Evolutionary conservation across 345 rosid genomes (phyloP).

Genomic region (Brassica juncea): DNA sequence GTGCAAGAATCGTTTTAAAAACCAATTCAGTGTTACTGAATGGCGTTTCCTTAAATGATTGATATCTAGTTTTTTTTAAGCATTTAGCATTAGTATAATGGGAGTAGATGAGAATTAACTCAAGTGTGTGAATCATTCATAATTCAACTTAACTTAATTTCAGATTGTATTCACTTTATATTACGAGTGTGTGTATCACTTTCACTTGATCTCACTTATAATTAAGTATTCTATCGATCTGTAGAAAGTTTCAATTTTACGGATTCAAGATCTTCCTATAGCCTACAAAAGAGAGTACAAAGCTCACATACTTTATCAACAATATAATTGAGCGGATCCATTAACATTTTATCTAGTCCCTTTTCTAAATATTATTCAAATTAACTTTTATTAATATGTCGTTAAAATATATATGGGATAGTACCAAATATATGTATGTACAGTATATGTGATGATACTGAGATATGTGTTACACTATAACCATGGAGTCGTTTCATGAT

Average conservation of each 20-base stretch:
- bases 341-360: background rate
- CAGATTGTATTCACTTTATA: background rate
- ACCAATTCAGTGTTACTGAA: background rate
- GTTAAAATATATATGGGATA: no score
- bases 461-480: background rate
- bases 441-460: background rate
- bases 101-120: background rate
- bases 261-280: background rate
- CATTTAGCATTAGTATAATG: background rate
- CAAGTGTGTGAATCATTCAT: background rate
- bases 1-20: background rate
- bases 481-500: background rate
- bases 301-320: background rate
- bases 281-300: slow-evolving; percentile 1
- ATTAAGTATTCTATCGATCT: background rate
- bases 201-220: background rate
- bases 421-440: no score
- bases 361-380: background rate
- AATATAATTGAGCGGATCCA: background rate
- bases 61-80: background rate
- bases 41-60: background rate
- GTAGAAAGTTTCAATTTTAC: background rate
- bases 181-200: background rate
- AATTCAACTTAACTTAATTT: background rate
- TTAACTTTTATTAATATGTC: no score